phyloP scores from a whole-genome alignment of 306 rosid genomes.

The Vicia villosa region DNA sequence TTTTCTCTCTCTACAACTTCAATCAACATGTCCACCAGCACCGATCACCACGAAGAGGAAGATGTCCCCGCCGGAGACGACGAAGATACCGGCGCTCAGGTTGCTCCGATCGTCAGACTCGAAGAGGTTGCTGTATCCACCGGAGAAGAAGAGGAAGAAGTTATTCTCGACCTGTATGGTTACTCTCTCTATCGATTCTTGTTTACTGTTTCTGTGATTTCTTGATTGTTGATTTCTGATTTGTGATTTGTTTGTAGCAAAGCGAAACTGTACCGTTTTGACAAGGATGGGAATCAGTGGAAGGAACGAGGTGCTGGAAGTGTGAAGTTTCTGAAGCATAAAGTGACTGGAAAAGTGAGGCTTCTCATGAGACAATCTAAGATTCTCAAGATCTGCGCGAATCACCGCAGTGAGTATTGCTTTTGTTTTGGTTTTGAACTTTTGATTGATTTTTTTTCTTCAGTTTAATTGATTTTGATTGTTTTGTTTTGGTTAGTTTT shows the following conservation, averaged over 20 bases:
- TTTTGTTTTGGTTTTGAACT: not conserved
- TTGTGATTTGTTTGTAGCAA: slow-evolving; percentile 46
- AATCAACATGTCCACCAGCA: slow-evolving; percentile 51
- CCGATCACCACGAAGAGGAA: slow-evolving; percentile 75
- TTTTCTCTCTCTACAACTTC: not conserved
- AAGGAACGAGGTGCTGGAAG: slow-evolving; percentile 91
- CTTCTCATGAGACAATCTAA: slow-evolving; percentile 92
- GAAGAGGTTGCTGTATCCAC: slow-evolving; percentile 76
- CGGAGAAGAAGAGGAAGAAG: slow-evolving; percentile 81
- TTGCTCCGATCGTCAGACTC: slow-evolving; percentile 85
- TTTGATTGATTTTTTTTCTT: not conserved
- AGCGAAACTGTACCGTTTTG: slow-evolving; percentile 83
- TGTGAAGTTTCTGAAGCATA: slow-evolving; percentile 79
- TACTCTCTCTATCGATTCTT: not conserved
- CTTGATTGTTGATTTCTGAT: no score
- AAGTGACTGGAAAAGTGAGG: slow-evolving; percentile 63
- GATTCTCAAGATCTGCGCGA: slow-evolving; percentile 91
- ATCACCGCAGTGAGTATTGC: slow-evolving; percentile 66
- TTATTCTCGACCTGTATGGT: slow-evolving; percentile 76
- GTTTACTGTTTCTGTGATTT: not conserved
- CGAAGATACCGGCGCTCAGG: slow-evolving; percentile 91
- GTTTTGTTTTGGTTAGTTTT: slow-evolving; percentile 28
- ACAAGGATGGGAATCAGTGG: slow-evolving; percentile 87
- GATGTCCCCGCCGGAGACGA: slow-evolving; percentile 79
- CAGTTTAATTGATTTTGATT: not conserved